These are phyloP conservation scores for Zymoseptoria crescenta DNA, from an alignment of 2,329 filamentous ascomycete species.

Conservation along the genomic window DNA sequence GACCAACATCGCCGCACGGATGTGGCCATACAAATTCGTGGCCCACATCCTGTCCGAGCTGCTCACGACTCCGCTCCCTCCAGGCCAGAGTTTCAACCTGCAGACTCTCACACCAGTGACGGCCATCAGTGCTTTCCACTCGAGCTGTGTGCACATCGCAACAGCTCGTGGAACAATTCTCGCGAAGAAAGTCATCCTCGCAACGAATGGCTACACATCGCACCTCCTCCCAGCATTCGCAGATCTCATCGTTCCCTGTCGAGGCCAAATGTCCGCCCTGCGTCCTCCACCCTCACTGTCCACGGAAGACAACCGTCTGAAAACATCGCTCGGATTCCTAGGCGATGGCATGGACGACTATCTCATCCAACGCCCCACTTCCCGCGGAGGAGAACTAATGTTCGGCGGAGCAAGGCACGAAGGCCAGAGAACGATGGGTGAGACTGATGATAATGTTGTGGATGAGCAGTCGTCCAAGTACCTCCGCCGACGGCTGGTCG, in stretches of 20 bases:
- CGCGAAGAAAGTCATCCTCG: conserved; percentile 60
- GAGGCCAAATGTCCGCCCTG: conserved; percentile 65
- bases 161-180: conserved; percentile 59
- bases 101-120: conserved; percentile 64
- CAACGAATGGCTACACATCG: conserved; percentile 79
- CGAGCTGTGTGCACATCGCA: conserved; percentile 1
- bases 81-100: conserved; percentile 51
- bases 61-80: conserved; percentile 26
- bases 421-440: conserved; percentile 46
- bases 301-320: conserved; percentile 35
- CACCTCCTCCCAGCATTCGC: conserved; percentile 61
- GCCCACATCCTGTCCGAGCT: conserved; percentile 60
- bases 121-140: conserved; percentile 15
- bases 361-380: conserved; percentile 59
- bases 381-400: conserved; percentile 50
- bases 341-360: conserved; percentile 60
- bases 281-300: conserved; percentile 43
- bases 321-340: conserved; percentile 58
- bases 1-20: conserved; percentile 56
- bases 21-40: conserved; percentile 83
- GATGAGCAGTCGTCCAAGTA: conserved; percentile 50
- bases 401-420: conserved; percentile 61
- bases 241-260: conserved; percentile 66
- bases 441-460: conserved; percentile 52
- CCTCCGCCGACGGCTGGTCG: conserved; percentile 42